Evolutionary conservation across 495 filamentous ascomycete species (phyloP).

Genomic region (Pyronema domesticum): DNA sequence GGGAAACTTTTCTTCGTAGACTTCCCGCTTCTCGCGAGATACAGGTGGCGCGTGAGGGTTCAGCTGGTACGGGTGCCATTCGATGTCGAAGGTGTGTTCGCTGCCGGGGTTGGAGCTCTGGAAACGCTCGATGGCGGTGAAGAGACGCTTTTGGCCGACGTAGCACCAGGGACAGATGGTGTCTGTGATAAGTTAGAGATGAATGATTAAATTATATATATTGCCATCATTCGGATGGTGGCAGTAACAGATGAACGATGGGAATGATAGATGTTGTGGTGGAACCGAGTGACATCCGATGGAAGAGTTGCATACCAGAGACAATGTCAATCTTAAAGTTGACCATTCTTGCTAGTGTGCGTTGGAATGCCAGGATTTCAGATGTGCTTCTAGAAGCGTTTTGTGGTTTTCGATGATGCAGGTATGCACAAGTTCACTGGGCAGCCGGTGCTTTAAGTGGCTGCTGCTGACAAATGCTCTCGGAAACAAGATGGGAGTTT

Average conservation of each 20-base stretch:
- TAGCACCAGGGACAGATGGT: constrained; percentile 78
- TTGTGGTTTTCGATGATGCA: not conserved
- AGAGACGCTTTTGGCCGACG: constrained; percentile 59
- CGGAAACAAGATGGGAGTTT: not conserved
- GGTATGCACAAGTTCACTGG: not conserved
- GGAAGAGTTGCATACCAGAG: constrained; percentile 8
- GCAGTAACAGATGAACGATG: not conserved
- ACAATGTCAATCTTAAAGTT: constrained; percentile 60
- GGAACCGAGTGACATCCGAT: not conserved
- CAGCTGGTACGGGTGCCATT: constrained; percentile 67
- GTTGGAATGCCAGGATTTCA: constrained; percentile 1
- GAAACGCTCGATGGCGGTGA: constrained; percentile 44
- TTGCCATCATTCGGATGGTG: too few species aligned
- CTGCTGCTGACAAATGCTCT: not conserved
- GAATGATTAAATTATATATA: too few species aligned
- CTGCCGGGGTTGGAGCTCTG: constrained; percentile 1
- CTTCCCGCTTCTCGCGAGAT: constrained; percentile 38
- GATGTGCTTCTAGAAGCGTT: not conserved
- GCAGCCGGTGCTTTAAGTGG: not conserved
- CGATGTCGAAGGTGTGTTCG: constrained; percentile 24
- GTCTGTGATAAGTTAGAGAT: constrained; percentile 30
- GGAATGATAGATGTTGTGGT: constrained; percentile 2
- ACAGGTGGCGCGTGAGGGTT: constrained; percentile 43
- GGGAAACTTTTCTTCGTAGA: constrained; percentile 42
- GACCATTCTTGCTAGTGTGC: constrained; percentile 38